phyloP scores from a whole-genome alignment of 116 monocot species.

The Posidonia oceanica region DNA sequence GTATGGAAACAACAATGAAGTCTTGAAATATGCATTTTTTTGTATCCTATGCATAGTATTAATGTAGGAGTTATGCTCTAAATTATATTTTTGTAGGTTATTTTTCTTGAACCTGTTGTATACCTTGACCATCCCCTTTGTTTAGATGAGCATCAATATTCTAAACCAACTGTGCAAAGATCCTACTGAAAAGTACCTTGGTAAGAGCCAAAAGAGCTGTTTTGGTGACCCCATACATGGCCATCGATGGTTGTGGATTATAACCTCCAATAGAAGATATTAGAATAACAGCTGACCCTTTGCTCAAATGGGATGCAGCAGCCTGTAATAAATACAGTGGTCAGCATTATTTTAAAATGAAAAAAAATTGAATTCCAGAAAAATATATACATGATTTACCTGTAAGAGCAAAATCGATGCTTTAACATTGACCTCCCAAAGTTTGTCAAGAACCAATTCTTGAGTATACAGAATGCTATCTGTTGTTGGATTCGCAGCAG shows the following conservation, averaged over 20 bases:
- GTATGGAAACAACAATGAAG: no score
- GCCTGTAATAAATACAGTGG: constrained; percentile 23
- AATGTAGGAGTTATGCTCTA: no score
- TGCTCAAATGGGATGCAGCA: constrained; percentile 43
- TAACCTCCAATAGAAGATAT: constrained; percentile 80
- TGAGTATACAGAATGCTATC: constrained; percentile 54
- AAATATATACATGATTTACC: constrained; percentile 19
- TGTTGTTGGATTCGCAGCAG: constrained; percentile 78
- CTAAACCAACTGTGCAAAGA: no score
- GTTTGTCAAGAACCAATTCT: constrained; percentile 79
- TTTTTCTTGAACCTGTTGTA: no score
- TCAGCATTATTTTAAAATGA: not conserved
- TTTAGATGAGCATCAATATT: no score
- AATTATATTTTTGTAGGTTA: no score
- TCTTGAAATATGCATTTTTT: no score
- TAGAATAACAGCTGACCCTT: constrained; percentile 77
- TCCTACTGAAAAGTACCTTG: constrained; percentile 35
- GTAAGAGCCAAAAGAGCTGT: constrained; percentile 85
- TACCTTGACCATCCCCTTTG: no score
- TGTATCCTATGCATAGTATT: no score
- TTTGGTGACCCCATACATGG: constrained; percentile 95
- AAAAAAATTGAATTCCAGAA: not conserved
- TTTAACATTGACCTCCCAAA: constrained; percentile 95
- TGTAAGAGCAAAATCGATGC: constrained; percentile 60
- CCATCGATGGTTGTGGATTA: constrained; percentile 35